Percentiles rank a stretch among this genome's conserved stretches.
phyloP scores from a whole-genome alignment of 2,329 filamentous ascomycete genomes.

The Hypoxylon sp. region DNA sequence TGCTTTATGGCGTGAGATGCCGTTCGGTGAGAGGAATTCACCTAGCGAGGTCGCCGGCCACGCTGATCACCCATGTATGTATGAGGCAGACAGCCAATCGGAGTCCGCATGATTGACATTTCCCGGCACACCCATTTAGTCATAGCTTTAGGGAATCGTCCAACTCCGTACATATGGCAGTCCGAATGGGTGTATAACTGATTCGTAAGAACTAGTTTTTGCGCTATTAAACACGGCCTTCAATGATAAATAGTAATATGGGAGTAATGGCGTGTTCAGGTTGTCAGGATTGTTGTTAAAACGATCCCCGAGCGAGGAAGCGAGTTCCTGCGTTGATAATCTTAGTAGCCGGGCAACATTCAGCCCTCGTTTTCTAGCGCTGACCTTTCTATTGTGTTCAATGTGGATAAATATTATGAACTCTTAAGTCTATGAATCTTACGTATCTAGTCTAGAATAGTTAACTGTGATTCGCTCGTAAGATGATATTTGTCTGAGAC shows the following conservation, averaged over 20 bases:
- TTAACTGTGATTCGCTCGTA: background rate
- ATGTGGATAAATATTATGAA: background rate
- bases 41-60: conserved; percentile 14
- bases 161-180: conserved; percentile 21
- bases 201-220: background rate
- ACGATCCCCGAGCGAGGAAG: background rate
- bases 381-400: background rate
- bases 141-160: conserved; percentile 10
- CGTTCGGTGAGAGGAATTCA: conserved; percentile 9
- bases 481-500: background rate
- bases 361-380: background rate
- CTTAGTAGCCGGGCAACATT: background rate
- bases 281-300: background rate
- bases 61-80: conserved; percentile 23
- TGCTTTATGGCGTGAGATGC: conserved; percentile 3
- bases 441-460: background rate
- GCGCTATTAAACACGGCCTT: background rate
- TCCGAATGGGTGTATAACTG: conserved; percentile 5
- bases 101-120: conserved; percentile 20
- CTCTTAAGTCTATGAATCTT: background rate
- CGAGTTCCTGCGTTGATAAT: background rate
- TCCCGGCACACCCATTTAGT: conserved; percentile 1
- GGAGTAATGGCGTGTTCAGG: background rate
- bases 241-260: background rate
- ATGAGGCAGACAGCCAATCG: conserved; percentile 23